Conservation (phyloP, 2,329 filamentous ascomycete genomes). For the Chaetomium sp. region DNA sequence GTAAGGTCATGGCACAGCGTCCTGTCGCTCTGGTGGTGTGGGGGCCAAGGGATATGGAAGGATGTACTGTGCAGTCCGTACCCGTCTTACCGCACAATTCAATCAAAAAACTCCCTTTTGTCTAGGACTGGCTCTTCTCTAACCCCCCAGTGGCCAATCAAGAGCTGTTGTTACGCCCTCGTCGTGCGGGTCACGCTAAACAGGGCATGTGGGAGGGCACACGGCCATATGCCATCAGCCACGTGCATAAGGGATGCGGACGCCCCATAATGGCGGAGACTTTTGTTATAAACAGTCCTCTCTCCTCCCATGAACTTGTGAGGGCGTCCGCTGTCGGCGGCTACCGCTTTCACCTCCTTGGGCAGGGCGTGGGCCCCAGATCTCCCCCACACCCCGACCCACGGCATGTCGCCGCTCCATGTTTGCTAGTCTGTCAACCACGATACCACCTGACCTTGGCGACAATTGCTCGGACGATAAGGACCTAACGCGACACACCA, state of each 20-base stretch:
- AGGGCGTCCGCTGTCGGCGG: slow-evolving; percentile 2
- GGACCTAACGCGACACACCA: slow-evolving; percentile 13
- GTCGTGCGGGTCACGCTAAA: slow-evolving; percentile 5
- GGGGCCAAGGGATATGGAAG: slow-evolving; percentile 18
- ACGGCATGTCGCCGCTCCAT: neutral
- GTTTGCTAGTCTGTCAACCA: neutral
- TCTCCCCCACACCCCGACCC: neutral
- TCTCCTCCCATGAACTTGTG: slow-evolving; percentile 28
- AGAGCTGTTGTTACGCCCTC: neutral
- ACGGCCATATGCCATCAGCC: slow-evolving; percentile 40
- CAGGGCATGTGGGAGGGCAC: slow-evolving; percentile 14
- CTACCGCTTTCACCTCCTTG: neutral
- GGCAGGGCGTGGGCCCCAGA: neutral
- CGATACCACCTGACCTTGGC: slow-evolving; percentile 1
- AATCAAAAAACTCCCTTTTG: slow-evolving; percentile 30
- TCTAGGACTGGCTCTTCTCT: slow-evolving; percentile 29
- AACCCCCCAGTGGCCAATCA: slow-evolving; percentile 27
- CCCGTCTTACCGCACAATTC: slow-evolving; percentile 25
- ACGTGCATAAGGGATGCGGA: slow-evolving; percentile 38
- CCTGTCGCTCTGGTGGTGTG: slow-evolving; percentile 23
- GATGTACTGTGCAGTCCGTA: slow-evolving; percentile 27
- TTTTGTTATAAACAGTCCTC: slow-evolving; percentile 35
- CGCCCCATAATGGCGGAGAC: slow-evolving; percentile 37
- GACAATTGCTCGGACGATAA: slow-evolving; percentile 8
- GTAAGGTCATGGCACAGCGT: slow-evolving; percentile 16